Evolutionary conservation across 2,329 filamentous ascomycete genomes (phyloP).

Genomic region (Cyphellophora attinorum): DNA sequence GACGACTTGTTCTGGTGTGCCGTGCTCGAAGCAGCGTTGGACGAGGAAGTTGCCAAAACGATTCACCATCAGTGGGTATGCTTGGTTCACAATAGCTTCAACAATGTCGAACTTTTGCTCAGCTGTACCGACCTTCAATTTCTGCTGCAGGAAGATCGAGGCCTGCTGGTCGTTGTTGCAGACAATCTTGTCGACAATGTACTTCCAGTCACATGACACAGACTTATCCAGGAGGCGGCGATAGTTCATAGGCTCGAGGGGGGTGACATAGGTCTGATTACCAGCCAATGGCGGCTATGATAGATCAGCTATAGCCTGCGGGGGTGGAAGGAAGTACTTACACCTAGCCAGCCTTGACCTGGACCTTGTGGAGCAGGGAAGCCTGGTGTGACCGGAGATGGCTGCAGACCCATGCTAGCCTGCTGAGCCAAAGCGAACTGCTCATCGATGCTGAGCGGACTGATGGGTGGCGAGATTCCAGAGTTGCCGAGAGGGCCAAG

Average conservation of each 20-base stretch:
- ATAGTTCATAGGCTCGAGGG: conserved; percentile 90
- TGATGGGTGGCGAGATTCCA: conserved; percentile 13
- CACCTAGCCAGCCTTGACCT: conserved; percentile 18
- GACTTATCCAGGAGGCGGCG: conserved; percentile 89
- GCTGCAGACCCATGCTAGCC: conserved; percentile 4
- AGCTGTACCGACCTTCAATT: conserved; percentile 88
- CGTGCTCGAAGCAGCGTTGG: conserved; percentile 97
- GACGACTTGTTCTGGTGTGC: conserved; percentile 86
- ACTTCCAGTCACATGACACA: conserved; percentile 97
- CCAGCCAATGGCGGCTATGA: conserved; percentile 42
- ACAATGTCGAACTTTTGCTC: conserved; percentile 98
- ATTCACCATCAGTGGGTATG: conserved; percentile 94
- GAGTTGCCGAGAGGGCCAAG: conserved; percentile 7
- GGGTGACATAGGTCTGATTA: conserved; percentile 69
- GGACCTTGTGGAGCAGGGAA: conserved; percentile 10
- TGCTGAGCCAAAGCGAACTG: conserved; percentile 19
- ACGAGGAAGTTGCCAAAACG: conserved; percentile 98
- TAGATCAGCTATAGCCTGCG: conserved; percentile 4
- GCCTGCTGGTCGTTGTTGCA: conserved; percentile 99
- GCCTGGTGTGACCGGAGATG: conserved; percentile 12
- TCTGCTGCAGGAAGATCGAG: conserved; percentile 97
- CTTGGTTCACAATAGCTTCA: conserved; percentile 88
- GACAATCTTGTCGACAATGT: conserved; percentile 98
- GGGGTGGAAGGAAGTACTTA: conserved; percentile 2
- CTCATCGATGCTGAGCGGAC: conserved; percentile 8